Evolutionary conservation across 2,329 filamentous ascomycete species (phyloP).

Genomic region (Xylariomycetidae sp.): DNA sequence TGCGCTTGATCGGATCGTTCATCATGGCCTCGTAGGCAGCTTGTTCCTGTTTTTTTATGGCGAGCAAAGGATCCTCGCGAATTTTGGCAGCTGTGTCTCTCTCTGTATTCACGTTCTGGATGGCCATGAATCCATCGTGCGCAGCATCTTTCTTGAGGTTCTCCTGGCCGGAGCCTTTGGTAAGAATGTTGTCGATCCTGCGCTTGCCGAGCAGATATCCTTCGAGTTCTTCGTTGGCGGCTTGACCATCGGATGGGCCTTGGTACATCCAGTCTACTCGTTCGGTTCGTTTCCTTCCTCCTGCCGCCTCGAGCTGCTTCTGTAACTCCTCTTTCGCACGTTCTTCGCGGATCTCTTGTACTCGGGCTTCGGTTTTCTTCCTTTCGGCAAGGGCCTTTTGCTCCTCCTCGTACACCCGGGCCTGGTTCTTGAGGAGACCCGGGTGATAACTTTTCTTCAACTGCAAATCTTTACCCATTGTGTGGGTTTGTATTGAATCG

Average conservation of each 20-base stretch:
- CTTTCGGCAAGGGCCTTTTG: slow-evolving; percentile 83
- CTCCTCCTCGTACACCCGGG: slow-evolving; percentile 75
- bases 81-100: slow-evolving; percentile 84
- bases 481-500: too few relatives aligned
- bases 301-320: slow-evolving; percentile 80
- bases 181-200: slow-evolving; percentile 76
- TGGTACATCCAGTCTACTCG: slow-evolving; percentile 99
- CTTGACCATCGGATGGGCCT: slow-evolving; percentile 74
- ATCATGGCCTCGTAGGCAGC: slow-evolving; percentile 75
- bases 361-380: slow-evolving; percentile 85
- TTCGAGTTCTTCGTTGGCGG: slow-evolving; percentile 83
- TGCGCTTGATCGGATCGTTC: slow-evolving; percentile 66
- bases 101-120: slow-evolving; percentile 66
- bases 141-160: slow-evolving; percentile 72
- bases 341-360: slow-evolving; percentile 92
- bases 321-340: slow-evolving; percentile 88
- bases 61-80: slow-evolving; percentile 82
- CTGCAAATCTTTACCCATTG: slow-evolving; percentile 89
- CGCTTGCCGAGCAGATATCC: slow-evolving; percentile 90
- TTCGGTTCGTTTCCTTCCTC: slow-evolving; percentile 73
- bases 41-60: slow-evolving; percentile 90
- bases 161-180: slow-evolving; percentile 76
- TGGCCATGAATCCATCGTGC: slow-evolving; percentile 54
- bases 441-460: slow-evolving; percentile 96
- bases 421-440: slow-evolving; percentile 83